phyloP scores from a whole-genome alignment of 78 protist genomes.

The Isochrysis galbana region DNA sequence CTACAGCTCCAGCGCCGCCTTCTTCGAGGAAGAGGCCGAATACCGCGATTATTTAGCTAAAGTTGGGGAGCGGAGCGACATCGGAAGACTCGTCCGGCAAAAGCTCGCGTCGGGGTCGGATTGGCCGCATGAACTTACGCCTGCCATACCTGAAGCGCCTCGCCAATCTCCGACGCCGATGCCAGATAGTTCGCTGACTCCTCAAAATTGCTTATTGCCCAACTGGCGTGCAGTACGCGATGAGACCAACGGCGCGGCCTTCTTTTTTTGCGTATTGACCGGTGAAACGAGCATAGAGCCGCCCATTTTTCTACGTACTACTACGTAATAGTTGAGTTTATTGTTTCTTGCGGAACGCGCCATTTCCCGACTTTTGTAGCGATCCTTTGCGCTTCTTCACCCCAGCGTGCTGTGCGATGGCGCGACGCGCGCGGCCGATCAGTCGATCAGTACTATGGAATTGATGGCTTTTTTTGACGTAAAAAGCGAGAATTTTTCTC shows the following conservation, averaged over 20 bases:
- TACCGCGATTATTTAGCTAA: not conserved
- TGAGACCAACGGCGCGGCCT: not conserved
- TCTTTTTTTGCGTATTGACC: not conserved
- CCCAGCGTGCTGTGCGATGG: no score
- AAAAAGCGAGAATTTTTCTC: no score
- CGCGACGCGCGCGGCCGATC: no score
- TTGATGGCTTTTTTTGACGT: no score
- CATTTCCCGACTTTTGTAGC: no score
- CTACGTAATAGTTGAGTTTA: no score
- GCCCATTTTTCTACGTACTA: no score
- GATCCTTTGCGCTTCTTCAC: no score
- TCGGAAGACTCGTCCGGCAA: not conserved
- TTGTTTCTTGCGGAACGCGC: no score
- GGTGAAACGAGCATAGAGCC: not conserved
- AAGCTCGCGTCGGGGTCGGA: not conserved
- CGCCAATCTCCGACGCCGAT: not conserved
- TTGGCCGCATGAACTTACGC: not conserved
- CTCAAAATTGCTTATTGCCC: not conserved
- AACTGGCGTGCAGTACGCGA: not conserved
- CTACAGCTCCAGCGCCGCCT: no score
- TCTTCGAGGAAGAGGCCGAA: not conserved
- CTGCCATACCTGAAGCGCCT: no score
- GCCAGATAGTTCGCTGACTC: not conserved
- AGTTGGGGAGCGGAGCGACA: not conserved
- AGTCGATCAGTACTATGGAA: no score